Conservation (phyloP, 441 rosid species). For the Erysimum pusillum region DNA sequence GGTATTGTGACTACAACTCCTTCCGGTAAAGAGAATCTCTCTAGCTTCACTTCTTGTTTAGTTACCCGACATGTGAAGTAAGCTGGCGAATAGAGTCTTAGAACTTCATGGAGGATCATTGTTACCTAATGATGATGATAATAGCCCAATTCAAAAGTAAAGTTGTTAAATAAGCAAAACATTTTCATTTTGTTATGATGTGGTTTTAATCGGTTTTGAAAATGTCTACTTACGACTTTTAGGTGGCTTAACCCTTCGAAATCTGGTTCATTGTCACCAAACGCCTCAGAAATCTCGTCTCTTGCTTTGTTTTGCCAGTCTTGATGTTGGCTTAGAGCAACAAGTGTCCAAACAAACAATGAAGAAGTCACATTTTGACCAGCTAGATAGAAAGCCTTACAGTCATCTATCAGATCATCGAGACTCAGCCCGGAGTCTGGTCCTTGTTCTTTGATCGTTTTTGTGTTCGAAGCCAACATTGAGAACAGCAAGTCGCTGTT, state of each 20-base stretch:
- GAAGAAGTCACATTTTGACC: conserved; percentile 71
- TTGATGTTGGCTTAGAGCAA: conserved; percentile 49
- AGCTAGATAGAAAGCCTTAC: conserved; percentile 70
- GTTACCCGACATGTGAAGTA: conserved; percentile 50
- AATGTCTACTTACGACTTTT: conserved; percentile 49
- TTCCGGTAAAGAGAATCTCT: conserved; percentile 46
- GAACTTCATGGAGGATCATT: conserved; percentile 46
- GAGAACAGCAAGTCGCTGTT: conserved; percentile 53
- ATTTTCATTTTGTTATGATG: not conserved
- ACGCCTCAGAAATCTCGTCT: conserved; percentile 46
- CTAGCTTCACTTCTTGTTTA: conserved; percentile 52
- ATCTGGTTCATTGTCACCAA: conserved; percentile 50
- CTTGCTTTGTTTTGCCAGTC: conserved; percentile 53
- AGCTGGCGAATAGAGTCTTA: conserved; percentile 46
- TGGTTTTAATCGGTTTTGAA: conserved; percentile 8
- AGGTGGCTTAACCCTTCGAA: conserved; percentile 53
- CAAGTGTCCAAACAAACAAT: conserved; percentile 66
- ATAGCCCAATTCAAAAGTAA: not conserved
- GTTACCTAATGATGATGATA: conserved; percentile 38
- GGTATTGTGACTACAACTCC: conserved; percentile 50
- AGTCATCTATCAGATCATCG: conserved; percentile 68
- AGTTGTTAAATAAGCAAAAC: not conserved
- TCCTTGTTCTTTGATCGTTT: conserved; percentile 49
- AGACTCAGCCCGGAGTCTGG: conserved; percentile 41
- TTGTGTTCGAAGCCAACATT: conserved; percentile 52